Evolutionary conservation across 805 yeast species (phyloP), one percentile per base, ranked within the genome.

Genomic region (Yarrowia osloensis): DNA sequence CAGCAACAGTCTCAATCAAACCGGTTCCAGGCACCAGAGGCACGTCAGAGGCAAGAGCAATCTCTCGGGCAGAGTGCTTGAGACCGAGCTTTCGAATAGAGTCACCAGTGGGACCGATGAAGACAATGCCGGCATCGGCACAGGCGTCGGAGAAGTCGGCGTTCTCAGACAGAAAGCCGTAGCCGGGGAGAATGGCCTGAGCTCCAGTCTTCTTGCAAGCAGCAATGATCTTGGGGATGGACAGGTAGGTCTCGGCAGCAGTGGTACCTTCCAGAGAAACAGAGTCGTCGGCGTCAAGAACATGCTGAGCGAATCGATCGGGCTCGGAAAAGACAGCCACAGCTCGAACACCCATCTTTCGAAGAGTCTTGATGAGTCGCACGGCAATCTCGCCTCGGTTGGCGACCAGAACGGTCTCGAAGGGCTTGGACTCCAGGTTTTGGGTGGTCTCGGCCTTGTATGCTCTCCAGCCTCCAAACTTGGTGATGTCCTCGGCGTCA

Each of bases 1-100:
- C 97, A 12, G 83, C 83, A 13, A 93, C 82, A 69, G 85, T 80
- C 1, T 84, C 80, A 40, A 94, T 87, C 71, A 95, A 82, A 9
- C 91, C 96, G 17, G 98, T 90, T 61, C 99, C 99, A n/a, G 99
- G 98, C 68, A 93, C 98, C 68, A 95, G 82, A 6, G 99, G 99
- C 62, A 94, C 98, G 50, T 88, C 88, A n/a, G 98, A 98, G 55
- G 82, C 82, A 71, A 84, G 85, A 24, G 99, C 99, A 70, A 95
- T 91, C 74, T 88, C 95, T 79, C 98, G 87, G 9, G 99, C 99
- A 59, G 98, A 92, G 76, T 95, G 99, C 80, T 94, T 94, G 71
- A 95, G 83, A 54, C 99, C 99, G 62, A 94, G 83, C 73, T 88
- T 87, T 76, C 97, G 84, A 74, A 94, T 95, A 11, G 97, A 93